Conservation (phyloP, 805 yeast species). For the Lipomyces japonicus region DNA sequence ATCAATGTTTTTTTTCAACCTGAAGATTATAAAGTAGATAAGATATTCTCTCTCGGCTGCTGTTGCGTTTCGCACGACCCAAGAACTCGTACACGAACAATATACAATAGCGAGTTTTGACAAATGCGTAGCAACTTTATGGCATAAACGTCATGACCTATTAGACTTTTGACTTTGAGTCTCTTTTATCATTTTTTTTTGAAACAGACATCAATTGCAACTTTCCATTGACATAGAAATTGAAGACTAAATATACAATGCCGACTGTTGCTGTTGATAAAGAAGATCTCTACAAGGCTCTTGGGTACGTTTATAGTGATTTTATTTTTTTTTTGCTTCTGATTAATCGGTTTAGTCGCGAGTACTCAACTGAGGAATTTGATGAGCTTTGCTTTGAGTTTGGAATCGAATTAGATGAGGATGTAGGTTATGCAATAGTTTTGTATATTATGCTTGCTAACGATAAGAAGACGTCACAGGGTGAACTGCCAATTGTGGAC, state of each 20-base stretch:
- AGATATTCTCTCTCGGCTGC: too few species aligned
- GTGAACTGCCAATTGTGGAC: slow-evolving; percentile 41
- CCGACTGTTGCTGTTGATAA: slow-evolving; percentile 97
- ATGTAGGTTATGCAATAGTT: slow-evolving; percentile 37
- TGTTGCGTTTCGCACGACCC: too few species aligned
- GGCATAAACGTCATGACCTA: too few species aligned
- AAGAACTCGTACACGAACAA: too few species aligned
- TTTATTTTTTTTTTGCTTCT: background rate
- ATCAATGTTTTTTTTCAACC: too few species aligned
- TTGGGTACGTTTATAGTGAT: slow-evolving; percentile 46
- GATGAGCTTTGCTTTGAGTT: slow-evolving; percentile 97
- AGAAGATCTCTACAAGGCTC: slow-evolving; percentile 77
- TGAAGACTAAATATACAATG: slow-evolving; percentile 50
- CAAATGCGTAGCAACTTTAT: too few species aligned
- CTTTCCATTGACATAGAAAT: too few species aligned
- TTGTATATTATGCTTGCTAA: background rate
- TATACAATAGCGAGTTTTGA: too few species aligned
- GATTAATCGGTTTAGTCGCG: slow-evolving; percentile 35
- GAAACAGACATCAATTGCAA: too few species aligned
- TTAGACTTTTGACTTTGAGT: too few species aligned
- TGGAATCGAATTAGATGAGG: slow-evolving; percentile 97
- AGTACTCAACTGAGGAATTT: slow-evolving; percentile 80
- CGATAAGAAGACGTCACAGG: slow-evolving; percentile 24
- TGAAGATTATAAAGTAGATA: too few species aligned
- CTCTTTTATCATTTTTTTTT: too few species aligned